Evolutionary conservation across 305 asterid species (phyloP), one percentile per base, ranked within the genome.

Genomic region (Fraxinus latifolia): DNA sequence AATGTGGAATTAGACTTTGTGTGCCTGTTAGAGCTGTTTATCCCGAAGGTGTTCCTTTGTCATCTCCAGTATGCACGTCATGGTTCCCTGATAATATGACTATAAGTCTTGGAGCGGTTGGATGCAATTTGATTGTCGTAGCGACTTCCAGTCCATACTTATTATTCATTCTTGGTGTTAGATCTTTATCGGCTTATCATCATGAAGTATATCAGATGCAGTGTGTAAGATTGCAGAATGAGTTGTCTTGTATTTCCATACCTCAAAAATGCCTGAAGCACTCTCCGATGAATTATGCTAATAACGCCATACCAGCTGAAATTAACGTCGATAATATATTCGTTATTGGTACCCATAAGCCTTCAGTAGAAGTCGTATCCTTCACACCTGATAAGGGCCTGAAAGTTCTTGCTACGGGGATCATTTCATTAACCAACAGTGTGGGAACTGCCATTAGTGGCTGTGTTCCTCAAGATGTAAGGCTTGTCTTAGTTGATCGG

Each of bases 71-170:
- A 74, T 89, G 91, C 87, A 80, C 91, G 17, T 88, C 92, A 1
- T 95, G 99, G 99, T 83, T 78, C 77, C 99, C 98, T 68, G 90
- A 86, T 83, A 90, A 87, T 82, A 90, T 84, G 91, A 86, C 90
- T 68, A 90, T 96, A 86, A 92, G 97, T 87, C 90, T 94, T 7
- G 99, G 99, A 85, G 98, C 98, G 55, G 97, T 96, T 83, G 99
- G 98, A 77, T 88, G 89, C 75, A 91, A 89, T 87, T 85, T 94
- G 89, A 93, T 96, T 53, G 87, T 92, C 44, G 94, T 96, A 68
- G 97, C 95, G 5, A 91, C 99, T 77, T 91, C 99, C 73, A 93
- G 90, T 82, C 99, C 99, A 12, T 91, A 91, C 85, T 87, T 86
- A 83, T 85, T 96, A 85, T 90, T 89, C 77, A 86, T 96, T 83